Conservation (phyloP, 2,329 filamentous ascomycete species). For the Exserohilum rostratum region DNA sequence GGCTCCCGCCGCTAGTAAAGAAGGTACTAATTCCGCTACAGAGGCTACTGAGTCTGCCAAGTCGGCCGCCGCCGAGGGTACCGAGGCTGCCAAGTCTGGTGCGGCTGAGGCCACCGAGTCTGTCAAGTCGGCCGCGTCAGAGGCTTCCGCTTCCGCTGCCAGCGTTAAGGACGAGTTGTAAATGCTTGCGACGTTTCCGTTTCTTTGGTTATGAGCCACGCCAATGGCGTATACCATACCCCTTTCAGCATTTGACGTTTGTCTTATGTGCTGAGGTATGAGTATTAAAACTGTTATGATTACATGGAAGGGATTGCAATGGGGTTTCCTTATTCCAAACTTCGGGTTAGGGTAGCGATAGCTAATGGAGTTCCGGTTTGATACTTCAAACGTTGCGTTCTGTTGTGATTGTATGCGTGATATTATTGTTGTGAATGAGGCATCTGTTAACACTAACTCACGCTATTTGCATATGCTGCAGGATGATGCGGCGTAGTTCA, state of each 20-base stretch:
- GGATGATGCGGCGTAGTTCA: background rate
- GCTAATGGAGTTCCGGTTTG: conserved; percentile 38
- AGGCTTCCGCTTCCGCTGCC: conserved; percentile 14
- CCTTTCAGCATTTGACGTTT: conserved; percentile 26
- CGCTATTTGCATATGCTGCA: background rate
- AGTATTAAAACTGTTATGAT: conserved; percentile 33
- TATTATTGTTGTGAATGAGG: background rate
- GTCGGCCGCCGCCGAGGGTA: background rate
- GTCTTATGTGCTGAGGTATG: conserved; percentile 23
- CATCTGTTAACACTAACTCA: too few species aligned
- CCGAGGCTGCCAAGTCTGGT: conserved; percentile 27
- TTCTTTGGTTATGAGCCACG: conserved; percentile 21
- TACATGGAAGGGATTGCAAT: conserved; percentile 21
- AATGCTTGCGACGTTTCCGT: conserved; percentile 37
- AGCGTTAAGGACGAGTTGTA: conserved; percentile 77
- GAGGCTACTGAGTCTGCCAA: conserved; percentile 42
- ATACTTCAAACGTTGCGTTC: conserved; percentile 16
- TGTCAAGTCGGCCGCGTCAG: conserved; percentile 39
- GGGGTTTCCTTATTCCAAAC: conserved; percentile 17
- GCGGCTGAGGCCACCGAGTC: conserved; percentile 17
- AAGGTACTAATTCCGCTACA: conserved; percentile 43
- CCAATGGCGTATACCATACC: conserved; percentile 26
- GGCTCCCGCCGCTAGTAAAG: conserved; percentile 47
- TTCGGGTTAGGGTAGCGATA: conserved; percentile 30
- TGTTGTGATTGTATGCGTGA: background rate